phyloP scores from a whole-genome alignment of 2,329 filamentous ascomycete species.

The Talaromyces sp. region DNA sequence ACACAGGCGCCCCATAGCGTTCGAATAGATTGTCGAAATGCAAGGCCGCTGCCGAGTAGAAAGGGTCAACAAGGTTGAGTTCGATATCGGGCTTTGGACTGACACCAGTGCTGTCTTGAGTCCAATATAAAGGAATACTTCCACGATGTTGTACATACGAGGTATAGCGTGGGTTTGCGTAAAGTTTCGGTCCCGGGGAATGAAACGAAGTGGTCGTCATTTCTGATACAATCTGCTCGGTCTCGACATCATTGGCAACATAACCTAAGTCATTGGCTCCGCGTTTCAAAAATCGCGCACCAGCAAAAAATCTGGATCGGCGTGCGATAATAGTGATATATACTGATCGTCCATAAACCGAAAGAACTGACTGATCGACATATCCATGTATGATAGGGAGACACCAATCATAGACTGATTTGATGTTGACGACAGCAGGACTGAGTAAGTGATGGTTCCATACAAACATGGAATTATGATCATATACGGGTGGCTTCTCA shows the following conservation, averaged over 20 bases:
- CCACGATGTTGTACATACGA: slow-evolving; percentile 96
- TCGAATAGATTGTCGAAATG: slow-evolving; percentile 95
- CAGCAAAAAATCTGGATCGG: slow-evolving; percentile 88
- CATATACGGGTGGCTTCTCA: slow-evolving; percentile 64
- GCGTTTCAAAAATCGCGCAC: slow-evolving; percentile 88
- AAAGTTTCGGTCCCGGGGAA: slow-evolving; percentile 78
- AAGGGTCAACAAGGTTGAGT: slow-evolving; percentile 91
- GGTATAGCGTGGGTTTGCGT: slow-evolving; percentile 85
- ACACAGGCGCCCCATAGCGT: slow-evolving; percentile 87
- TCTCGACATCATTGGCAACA: slow-evolving; percentile 98
- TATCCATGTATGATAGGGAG: slow-evolving; percentile 94
- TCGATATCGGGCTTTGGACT: slow-evolving; percentile 96
- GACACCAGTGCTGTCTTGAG: slow-evolving; percentile 90
- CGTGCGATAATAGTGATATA: slow-evolving; percentile 93
- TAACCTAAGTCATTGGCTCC: slow-evolving; percentile 93
- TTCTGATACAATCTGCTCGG: slow-evolving; percentile 96
- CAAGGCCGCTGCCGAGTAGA: slow-evolving; percentile 85
- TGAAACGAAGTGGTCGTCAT: slow-evolving; percentile 94
- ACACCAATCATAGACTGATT: slow-evolving; percentile 91
- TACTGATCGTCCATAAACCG: slow-evolving; percentile 81
- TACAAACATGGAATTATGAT: slow-evolving; percentile 94
- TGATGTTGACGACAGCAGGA: slow-evolving; percentile 66
- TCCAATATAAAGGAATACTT: slow-evolving; percentile 96
- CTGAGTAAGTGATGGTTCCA: slow-evolving; percentile 91
- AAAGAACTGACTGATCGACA: slow-evolving; percentile 82